These are phyloP conservation scores for Eucalyptus polyanthemos DNA, from an alignment of 345 rosid genomes.

Conservation along the genomic window DNA sequence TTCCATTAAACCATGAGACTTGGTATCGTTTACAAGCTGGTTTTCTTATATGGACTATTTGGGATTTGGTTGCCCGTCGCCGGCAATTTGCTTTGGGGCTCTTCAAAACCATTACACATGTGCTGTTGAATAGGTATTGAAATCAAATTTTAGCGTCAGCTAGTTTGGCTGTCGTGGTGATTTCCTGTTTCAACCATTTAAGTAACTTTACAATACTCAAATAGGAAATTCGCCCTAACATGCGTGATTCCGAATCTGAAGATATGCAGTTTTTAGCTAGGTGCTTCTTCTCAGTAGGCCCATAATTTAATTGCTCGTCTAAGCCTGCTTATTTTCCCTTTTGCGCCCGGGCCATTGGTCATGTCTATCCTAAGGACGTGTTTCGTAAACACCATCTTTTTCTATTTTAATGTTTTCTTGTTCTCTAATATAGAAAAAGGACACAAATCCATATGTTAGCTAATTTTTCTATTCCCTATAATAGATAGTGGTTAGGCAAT, in stretches of 20 bases:
- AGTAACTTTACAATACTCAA: not conserved
- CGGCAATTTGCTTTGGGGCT: not conserved
- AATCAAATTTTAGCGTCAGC: not conserved
- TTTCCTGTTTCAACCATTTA: not conserved
- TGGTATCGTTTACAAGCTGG: constrained; percentile 54
- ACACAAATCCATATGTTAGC: too few species aligned
- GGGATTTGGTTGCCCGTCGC: not conserved
- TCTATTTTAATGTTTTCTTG: too few species aligned
- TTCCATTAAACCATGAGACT: constrained; percentile 60
- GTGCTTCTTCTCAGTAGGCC: not conserved
- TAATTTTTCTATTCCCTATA: too few species aligned
- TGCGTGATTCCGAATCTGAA: constrained; percentile 26
- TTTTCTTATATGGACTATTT: not conserved
- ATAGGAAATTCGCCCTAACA: constrained; percentile 28
- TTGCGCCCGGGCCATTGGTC: not conserved
- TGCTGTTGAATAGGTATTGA: not conserved
- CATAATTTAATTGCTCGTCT: not conserved
- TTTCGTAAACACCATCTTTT: too few species aligned
- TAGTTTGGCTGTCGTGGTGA: not conserved
- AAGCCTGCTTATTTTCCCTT: not conserved
- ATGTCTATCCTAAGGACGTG: not conserved
- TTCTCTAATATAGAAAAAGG: too few species aligned
- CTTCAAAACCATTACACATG: not conserved
- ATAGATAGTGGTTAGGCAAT: not conserved
- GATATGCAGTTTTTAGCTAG: not conserved